These are phyloP conservation scores for Rutidosis leptorrhynchoides DNA, from an alignment of 129 eudicot species.

Conservation along the genomic window DNA sequence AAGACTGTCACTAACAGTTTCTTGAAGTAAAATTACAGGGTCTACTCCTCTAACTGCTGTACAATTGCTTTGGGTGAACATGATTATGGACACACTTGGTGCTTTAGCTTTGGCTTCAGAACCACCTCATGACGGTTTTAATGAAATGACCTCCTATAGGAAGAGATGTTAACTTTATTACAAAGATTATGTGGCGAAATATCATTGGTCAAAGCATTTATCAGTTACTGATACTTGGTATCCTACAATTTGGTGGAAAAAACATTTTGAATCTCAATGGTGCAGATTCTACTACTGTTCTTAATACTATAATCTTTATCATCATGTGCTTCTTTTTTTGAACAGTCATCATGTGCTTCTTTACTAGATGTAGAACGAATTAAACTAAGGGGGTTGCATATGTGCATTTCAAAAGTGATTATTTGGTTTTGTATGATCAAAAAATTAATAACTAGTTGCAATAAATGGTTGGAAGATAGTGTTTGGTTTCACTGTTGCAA, in stretches of 20 bases:
- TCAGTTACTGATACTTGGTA: slow-evolving; percentile 57
- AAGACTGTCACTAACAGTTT: neutral
- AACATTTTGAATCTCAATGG: slow-evolving; percentile 49
- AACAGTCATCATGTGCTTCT: too few relatives aligned
- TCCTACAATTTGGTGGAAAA: slow-evolving; percentile 59
- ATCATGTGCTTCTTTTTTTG: neutral
- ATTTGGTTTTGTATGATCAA: too few relatives aligned
- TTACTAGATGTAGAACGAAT: neutral
- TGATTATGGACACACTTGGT: slow-evolving; percentile 93
- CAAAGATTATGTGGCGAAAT: slow-evolving; percentile 79
- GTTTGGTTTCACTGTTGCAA: too few relatives aligned
- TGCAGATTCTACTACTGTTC: slow-evolving; percentile 52
- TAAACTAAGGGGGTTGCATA: neutral
- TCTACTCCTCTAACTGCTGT: slow-evolving; percentile 90
- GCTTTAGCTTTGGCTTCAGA: slow-evolving; percentile 92
- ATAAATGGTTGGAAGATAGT: too few relatives aligned
- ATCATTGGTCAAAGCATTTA: slow-evolving; percentile 79
- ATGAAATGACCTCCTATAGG: slow-evolving; percentile 77
- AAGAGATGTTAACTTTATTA: slow-evolving; percentile 57
- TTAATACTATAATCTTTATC: slow-evolving; percentile 72
- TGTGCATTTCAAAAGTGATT: too few relatives aligned
- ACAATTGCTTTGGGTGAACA: slow-evolving; percentile 88
- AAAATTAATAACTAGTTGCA: too few relatives aligned
- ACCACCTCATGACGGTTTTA: slow-evolving; percentile 77
- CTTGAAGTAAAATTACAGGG: slow-evolving; percentile 42